phyloP scores from a whole-genome alignment of 2,329 filamentous ascomycete genomes.

The Nectriaceae sp. region DNA sequence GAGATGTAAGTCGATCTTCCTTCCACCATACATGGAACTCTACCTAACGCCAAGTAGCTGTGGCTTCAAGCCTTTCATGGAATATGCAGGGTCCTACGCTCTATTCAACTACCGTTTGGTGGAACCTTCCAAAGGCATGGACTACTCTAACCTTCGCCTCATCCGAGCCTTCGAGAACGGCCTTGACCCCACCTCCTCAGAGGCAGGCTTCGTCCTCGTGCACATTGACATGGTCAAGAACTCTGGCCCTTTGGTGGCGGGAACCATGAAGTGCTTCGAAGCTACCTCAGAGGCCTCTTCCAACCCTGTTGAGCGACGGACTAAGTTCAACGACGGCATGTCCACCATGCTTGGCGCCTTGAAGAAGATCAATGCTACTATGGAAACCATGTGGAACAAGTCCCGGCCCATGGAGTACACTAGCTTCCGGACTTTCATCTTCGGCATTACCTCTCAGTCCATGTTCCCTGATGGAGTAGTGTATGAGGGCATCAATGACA shows the following conservation, averaged over 20 bases:
- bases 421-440: slow-evolving; percentile 94
- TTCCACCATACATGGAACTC: not conserved
- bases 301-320: slow-evolving; percentile 42
- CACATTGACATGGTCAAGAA: slow-evolving; percentile 95
- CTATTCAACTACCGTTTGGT: slow-evolving; percentile 67
- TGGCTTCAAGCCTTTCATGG: slow-evolving; percentile 92
- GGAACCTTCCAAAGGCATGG: slow-evolving; percentile 57
- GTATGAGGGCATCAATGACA: slow-evolving; percentile 79
- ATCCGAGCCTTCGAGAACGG: slow-evolving; percentile 91
- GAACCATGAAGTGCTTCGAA: slow-evolving; percentile 68
- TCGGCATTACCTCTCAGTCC: slow-evolving; percentile 87
- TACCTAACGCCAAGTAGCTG: slow-evolving; percentile 34
- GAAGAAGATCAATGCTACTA: slow-evolving; percentile 71
- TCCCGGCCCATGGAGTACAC: slow-evolving; percentile 84
- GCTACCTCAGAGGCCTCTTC: slow-evolving; percentile 38
- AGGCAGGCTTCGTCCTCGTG: slow-evolving; percentile 94
- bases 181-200: slow-evolving; percentile 81
- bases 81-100: slow-evolving; percentile 53
- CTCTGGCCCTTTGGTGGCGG: slow-evolving; percentile 75
- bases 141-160: slow-evolving; percentile 72
- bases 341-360: slow-evolving; percentile 58
- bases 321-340: slow-evolving; percentile 65
- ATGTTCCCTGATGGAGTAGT: slow-evolving; percentile 94
- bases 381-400: slow-evolving; percentile 92
- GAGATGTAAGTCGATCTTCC: slow-evolving; percentile 70